These are phyloP conservation scores for Kwoniella heveanensis DNA, from an alignment of 768 basidiomycete genomes.

Conservation along the genomic window DNA sequence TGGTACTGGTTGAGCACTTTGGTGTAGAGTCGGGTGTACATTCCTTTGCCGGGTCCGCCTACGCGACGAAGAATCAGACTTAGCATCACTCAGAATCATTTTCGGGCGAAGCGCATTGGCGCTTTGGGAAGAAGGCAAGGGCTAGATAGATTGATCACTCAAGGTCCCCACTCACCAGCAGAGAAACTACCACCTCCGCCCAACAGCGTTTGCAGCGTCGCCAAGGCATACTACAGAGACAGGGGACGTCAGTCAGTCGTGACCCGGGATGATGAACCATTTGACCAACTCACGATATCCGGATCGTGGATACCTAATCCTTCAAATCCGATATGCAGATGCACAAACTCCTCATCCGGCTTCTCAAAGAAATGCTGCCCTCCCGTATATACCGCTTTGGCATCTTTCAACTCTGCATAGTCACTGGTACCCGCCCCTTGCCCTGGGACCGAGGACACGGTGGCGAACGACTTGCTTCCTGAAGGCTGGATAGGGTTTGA, in stretches of 20 bases:
- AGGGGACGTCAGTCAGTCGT: background rate
- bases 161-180: conserved; percentile 67
- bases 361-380: conserved; percentile 63
- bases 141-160: too few species aligned
- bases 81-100: too few species aligned
- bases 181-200: conserved; percentile 97
- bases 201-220: conserved; percentile 90
- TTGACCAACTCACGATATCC: conserved; percentile 66
- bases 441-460: conserved; percentile 35
- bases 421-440: conserved; percentile 24
- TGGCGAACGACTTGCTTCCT: conserved; percentile 57
- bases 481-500: conserved; percentile 51
- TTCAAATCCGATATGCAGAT: conserved; percentile 90
- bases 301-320: conserved; percentile 82
- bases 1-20: conserved; percentile 93
- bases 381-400: conserved; percentile 69
- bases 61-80: too few species aligned
- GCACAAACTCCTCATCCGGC: conserved; percentile 72
- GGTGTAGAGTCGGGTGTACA: conserved; percentile 96
- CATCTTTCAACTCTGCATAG: conserved; percentile 52
- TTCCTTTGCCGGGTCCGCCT: conserved; percentile 97
- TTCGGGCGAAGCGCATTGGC: too few species aligned
- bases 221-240: conserved; percentile 67
- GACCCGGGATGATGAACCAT: too few species aligned
- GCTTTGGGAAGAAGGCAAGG: too few species aligned